phyloP scores from a whole-genome alignment of 768 basidiomycete genomes.

The Rhodotorula graminis region DNA sequence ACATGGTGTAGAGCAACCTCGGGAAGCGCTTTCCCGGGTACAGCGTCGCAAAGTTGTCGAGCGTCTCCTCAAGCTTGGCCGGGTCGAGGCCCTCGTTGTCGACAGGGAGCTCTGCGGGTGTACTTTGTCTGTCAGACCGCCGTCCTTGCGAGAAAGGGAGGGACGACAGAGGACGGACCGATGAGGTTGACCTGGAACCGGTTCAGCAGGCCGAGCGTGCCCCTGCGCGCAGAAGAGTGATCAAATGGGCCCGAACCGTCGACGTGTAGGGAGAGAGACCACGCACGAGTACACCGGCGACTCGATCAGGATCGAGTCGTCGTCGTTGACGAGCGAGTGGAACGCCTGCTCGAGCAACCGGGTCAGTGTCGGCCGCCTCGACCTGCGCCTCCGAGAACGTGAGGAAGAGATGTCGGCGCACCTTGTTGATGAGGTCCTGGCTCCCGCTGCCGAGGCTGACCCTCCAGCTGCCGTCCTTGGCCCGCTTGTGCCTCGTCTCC shows the following conservation, averaged over 20 bases:
- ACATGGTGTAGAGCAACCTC: slow-evolving; percentile 72
- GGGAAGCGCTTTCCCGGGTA: slow-evolving; percentile 66
- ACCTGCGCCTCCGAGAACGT: neutral
- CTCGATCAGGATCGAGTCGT: slow-evolving; percentile 76
- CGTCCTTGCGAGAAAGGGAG: neutral
- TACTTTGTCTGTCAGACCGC: neutral
- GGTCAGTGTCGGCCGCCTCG: neutral
- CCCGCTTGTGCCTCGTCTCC: slow-evolving; percentile 61
- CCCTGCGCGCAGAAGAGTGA: slow-evolving; percentile 41
- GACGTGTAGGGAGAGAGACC: too few relatives aligned
- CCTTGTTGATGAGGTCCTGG: slow-evolving; percentile 71
- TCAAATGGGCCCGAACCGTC: too few relatives aligned
- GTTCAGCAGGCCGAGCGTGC: slow-evolving; percentile 46
- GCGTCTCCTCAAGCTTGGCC: slow-evolving; percentile 57
- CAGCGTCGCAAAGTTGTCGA: slow-evolving; percentile 60
- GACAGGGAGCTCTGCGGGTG: slow-evolving; percentile 58
- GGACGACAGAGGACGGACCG: slow-evolving; percentile 39
- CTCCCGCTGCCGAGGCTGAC: slow-evolving; percentile 75
- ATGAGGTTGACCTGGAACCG: slow-evolving; percentile 43
- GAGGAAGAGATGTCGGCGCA: slow-evolving; percentile 43
- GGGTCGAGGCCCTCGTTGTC: slow-evolving; percentile 69
- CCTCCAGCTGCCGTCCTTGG: slow-evolving; percentile 58
- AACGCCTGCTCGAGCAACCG: slow-evolving; percentile 56
- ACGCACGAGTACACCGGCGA: slow-evolving; percentile 61
- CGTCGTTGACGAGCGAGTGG: slow-evolving; percentile 65